phyloP scores from a whole-genome alignment of 2,329 filamentous ascomycete species.

The Pestalotiopsis sp. region DNA sequence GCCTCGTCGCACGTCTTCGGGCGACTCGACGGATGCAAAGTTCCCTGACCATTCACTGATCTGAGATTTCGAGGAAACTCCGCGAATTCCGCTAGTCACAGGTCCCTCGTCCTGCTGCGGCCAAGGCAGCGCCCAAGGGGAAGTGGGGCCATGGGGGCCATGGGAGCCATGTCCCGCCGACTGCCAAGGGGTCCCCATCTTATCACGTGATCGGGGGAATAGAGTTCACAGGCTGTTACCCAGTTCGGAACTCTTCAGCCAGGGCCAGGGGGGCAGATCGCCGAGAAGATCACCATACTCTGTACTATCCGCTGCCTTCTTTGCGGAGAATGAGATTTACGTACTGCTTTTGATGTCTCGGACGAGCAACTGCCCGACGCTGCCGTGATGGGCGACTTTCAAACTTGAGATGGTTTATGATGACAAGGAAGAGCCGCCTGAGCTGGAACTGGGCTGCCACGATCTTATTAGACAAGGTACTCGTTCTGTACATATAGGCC shows the following conservation, averaged over 20 bases:
- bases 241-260: neutral
- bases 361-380: too few relatives aligned
- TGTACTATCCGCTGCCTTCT: neutral
- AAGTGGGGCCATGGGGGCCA: neutral
- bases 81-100: conserved; percentile 6
- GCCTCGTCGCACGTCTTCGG: neutral
- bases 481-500: too few relatives aligned
- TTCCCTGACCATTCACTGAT: neutral
- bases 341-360: too few relatives aligned
- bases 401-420: too few relatives aligned
- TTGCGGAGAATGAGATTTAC: neutral
- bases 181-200: neutral
- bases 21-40: neutral
- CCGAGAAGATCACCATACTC: neutral
- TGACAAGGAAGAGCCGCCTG: too few relatives aligned
- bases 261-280: neutral
- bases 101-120: neutral
- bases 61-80: conserved; percentile 5
- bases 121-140: neutral
- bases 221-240: neutral
- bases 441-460: too few relatives aligned
- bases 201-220: neutral
- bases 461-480: too few relatives aligned
- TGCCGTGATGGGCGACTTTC: too few relatives aligned
- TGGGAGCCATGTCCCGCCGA: neutral